A percentile compares a stretch with the other conserved stretches of the same genome.
Conservation (phyloP, 2,329 filamentous ascomycete species). For the Rhinocladiella mackenziei region DNA sequence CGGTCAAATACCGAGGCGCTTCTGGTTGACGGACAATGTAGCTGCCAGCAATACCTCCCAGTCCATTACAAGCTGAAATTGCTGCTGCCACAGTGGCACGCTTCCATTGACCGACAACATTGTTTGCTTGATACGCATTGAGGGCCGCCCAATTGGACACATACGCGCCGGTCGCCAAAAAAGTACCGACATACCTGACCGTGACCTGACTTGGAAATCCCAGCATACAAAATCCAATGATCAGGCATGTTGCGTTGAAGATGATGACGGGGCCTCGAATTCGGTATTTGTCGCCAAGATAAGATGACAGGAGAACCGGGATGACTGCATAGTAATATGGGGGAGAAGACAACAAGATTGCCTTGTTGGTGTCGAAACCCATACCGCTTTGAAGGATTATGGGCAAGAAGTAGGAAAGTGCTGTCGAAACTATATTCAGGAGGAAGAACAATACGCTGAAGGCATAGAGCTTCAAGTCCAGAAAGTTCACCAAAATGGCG, state of each 20-base stretch:
- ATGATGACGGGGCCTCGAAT: conserved; percentile 60
- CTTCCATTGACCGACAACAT: conserved; percentile 63
- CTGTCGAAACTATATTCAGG: conserved; percentile 63
- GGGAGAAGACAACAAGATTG: conserved; percentile 62
- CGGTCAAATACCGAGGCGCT: conserved; percentile 60
- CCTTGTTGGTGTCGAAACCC: conserved; percentile 50
- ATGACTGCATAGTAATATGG: conserved; percentile 66
- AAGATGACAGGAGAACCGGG: conserved; percentile 59
- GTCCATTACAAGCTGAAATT: conserved; percentile 58
- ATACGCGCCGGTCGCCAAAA: conserved; percentile 64
- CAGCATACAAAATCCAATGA: conserved; percentile 62
- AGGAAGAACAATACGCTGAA: conserved; percentile 52
- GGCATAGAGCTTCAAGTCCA: conserved; percentile 35
- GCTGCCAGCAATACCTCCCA: conserved; percentile 62
- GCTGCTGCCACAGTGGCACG: conserved; percentile 56
- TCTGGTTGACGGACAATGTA: conserved; percentile 61
- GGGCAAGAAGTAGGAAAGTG: conserved; percentile 62
- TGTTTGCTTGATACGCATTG: conserved; percentile 61
- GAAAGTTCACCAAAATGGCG: conserved; percentile 60
- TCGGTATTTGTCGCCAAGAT: conserved; percentile 58
- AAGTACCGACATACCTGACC: conserved; percentile 62
- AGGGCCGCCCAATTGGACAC: conserved; percentile 66
- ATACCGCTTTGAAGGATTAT: conserved; percentile 52
- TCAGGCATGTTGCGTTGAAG: conserved; percentile 61
- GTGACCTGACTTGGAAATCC: conserved; percentile 57